Conservation (phyloP, 148 eudicot species). For the Mesembryanthemum crystallinum region DNA sequence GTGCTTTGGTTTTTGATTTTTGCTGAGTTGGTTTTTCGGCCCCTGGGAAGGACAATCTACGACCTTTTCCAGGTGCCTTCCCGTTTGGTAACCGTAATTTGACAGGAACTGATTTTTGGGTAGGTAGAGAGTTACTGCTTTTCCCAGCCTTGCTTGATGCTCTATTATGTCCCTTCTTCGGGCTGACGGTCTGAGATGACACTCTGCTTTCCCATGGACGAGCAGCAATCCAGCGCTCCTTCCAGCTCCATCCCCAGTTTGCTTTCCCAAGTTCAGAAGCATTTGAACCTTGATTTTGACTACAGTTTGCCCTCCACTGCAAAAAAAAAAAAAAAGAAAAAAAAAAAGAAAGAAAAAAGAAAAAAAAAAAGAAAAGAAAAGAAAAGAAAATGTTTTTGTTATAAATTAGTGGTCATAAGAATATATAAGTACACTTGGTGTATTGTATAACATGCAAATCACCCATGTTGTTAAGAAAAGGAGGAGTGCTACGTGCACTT, state of each 20-base stretch:
- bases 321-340: not conserved
- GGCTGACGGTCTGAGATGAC: slow-evolving; percentile 35
- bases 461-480: too few species aligned
- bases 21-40: slow-evolving; percentile 35
- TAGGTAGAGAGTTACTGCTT: slow-evolving; percentile 19
- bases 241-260: slow-evolving; percentile 99
- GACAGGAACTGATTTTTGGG: slow-evolving; percentile 36
- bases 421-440: too few species aligned
- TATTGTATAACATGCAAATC: too few species aligned
- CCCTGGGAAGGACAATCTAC: slow-evolving; percentile 61
- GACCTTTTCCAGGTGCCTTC: slow-evolving; percentile 40
- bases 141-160: slow-evolving; percentile 38
- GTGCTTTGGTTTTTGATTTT: slow-evolving; percentile 23
- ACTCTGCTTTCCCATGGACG: slow-evolving; percentile 91
- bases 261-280: slow-evolving; percentile 65
- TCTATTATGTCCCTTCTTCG: slow-evolving; percentile 38
- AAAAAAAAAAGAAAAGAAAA: too few species aligned
- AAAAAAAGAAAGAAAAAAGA: too few species aligned
- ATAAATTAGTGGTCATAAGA: too few species aligned
- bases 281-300: slow-evolving; percentile 42
- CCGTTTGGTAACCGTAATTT: slow-evolving; percentile 48
- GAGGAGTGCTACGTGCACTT: too few species aligned
- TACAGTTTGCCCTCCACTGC: slow-evolving; percentile 82
- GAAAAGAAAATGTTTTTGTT: too few species aligned
- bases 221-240: slow-evolving; percentile 91